phyloP scores from a whole-genome alignment of 1,284 basidiomycete genomes.

The Sanguinoderma infundibulare region DNA sequence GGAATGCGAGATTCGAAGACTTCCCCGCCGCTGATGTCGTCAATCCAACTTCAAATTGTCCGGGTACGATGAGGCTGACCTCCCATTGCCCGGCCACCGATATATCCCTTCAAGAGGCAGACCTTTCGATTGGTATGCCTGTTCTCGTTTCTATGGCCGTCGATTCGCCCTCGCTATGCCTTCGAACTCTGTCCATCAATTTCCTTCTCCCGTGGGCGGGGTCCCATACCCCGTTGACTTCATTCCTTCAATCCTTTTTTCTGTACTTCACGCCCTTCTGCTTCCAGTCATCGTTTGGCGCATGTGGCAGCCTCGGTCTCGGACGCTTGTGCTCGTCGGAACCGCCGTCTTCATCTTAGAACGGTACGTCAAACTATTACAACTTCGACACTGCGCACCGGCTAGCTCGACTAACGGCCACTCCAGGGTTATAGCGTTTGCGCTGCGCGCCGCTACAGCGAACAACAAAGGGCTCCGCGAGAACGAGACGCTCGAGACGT shows the following conservation, averaged over 20 bases:
- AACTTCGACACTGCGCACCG: not conserved
- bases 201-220: too few relatives aligned
- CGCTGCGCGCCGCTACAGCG: slow-evolving; percentile 36
- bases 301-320: slow-evolving; percentile 12
- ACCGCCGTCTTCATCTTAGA: slow-evolving; percentile 20
- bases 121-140: too few relatives aligned
- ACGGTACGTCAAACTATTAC: slow-evolving; percentile 21
- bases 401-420: not conserved
- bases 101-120: too few relatives aligned
- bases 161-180: too few relatives aligned
- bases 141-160: too few relatives aligned
- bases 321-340: slow-evolving; percentile 21
- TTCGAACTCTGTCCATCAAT: too few relatives aligned
- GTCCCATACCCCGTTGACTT: slow-evolving; percentile 8
- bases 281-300: slow-evolving; percentile 21
- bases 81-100: too few relatives aligned
- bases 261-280: slow-evolving; percentile 20
- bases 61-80: too few relatives aligned
- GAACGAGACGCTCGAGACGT: slow-evolving; percentile 32
- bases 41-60: too few relatives aligned
- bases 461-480: slow-evolving; percentile 24
- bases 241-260: slow-evolving; percentile 12
- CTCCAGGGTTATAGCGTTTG: slow-evolving; percentile 32
- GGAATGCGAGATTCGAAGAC: too few relatives aligned
- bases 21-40: too few relatives aligned